These are phyloP conservation scores for Micractinium sp. DNA, from an alignment of 139 green algal genomes.

Conservation along the genomic window DNA sequence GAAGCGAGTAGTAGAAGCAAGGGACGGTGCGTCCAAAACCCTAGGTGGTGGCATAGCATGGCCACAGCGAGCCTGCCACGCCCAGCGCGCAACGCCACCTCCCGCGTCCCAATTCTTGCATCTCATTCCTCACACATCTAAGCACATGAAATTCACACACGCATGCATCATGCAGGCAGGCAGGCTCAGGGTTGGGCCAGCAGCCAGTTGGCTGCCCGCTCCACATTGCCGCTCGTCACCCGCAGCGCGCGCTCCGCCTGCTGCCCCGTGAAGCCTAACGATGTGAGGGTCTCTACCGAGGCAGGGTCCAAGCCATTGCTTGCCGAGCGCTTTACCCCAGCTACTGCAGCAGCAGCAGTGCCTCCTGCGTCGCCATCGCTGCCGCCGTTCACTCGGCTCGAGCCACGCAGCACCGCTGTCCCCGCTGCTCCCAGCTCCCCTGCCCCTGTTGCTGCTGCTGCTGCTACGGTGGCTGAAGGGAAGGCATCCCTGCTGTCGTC, in stretches of 20 bases:
- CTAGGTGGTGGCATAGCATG: too few species aligned
- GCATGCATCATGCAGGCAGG: too few species aligned
- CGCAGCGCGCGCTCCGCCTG: slow-evolving; percentile 52
- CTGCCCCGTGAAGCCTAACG: slow-evolving; percentile 53
- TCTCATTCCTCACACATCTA: too few species aligned
- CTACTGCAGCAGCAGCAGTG: not conserved
- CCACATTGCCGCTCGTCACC: slow-evolving; percentile 42
- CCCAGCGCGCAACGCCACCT: too few species aligned
- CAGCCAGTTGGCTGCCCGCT: slow-evolving; percentile 57
- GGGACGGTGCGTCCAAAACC: too few species aligned
- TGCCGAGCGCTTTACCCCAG: slow-evolving; percentile 8
- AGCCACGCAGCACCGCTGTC: not conserved
- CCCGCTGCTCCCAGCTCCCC: not conserved
- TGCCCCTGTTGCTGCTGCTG: not conserved
- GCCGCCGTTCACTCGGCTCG: not conserved
- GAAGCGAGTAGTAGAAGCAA: not conserved
- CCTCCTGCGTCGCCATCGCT: too few species aligned
- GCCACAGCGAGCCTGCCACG: too few species aligned
- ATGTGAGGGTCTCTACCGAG: slow-evolving; percentile 25
- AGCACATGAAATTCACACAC: too few species aligned
- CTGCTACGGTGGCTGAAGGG: not conserved
- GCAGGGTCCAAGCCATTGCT: not conserved
- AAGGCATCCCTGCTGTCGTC: not conserved
- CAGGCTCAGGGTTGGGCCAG: not conserved
- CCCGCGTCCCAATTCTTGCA: too few species aligned